Base-by-base conservation (phyloP, 2,329 filamentous ascomycete species). In the Phyllosticta citribraziliensis region DNA sequence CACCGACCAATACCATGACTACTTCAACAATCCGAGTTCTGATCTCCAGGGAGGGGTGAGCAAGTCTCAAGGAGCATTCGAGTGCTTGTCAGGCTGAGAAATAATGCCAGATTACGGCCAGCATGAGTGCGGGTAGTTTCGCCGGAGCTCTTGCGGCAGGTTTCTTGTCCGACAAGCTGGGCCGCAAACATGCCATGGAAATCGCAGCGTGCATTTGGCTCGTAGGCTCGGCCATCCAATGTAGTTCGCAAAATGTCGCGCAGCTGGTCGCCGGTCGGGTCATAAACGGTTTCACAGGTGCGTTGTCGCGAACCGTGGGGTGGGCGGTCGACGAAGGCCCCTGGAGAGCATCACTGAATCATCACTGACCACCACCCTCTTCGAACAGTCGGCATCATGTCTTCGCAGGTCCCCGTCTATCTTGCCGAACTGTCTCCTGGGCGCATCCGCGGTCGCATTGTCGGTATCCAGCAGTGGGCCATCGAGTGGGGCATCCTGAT, bases 1-100 rank as follows among this genome's bases (percentile, higher is more conserved):
- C 19, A 78, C 78, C 0, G 51, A 70, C 1, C 78, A 80, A 66
- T 80, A 80, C 66, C 68, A 74, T 30, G 67, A 72, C 5, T 83
- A 78, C 65, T 83, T 83, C 67, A 65, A 82, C 66, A 78, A 79
- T 55, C 81, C 80, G 8, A 69, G 75, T 52, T 77, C 77, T 14
- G 67, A 78, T 19, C 67, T 69, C 1, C 80, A 82, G 67, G 80
- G 79, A 17, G 52, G 78, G 72, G 58, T 61, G 40, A 61, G 58
- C 53, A 9, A 5, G 5, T 25, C 24, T 47, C 35, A 5, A 24
- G 3, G 1, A 4, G n/a, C 17, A 56, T 30, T 6, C 30, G 22
- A 10, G 24, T 2, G 6, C 14, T 53, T 5, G 8, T n/a, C 27
- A 30, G 20, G 52, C 53, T 56, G 14, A 61, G 11, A 17, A 9